Conservation (phyloP, 1,284 basidiomycete species). For the Boletus mariae region DNA sequence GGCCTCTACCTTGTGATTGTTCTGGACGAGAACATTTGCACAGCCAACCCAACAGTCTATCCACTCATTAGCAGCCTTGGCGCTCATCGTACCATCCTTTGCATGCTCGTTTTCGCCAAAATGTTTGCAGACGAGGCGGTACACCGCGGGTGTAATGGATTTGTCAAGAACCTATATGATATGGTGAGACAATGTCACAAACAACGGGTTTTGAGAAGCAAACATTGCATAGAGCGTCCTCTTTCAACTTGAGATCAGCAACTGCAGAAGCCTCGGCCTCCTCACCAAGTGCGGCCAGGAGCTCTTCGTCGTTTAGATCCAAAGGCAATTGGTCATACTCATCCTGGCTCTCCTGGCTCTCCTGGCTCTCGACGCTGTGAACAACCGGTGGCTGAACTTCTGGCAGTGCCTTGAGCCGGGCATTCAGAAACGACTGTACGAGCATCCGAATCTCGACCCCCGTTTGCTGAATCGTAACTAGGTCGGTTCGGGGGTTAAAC, state of each 20-base stretch:
- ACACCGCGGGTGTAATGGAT: conserved; percentile 57
- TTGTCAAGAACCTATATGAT: conserved; percentile 49
- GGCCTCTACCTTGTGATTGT: conserved; percentile 46
- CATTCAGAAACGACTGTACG: conserved; percentile 64
- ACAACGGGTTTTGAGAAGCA: conserved; percentile 4
- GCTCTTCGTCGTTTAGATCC: conserved; percentile 58
- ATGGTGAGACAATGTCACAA: neutral
- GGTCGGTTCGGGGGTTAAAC: conserved; percentile 45
- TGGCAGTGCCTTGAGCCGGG: conserved; percentile 52
- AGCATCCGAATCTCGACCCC: conserved; percentile 34
- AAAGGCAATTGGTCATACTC: conserved; percentile 54
- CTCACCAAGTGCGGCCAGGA: conserved; percentile 51
- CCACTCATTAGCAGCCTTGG: conserved; percentile 46
- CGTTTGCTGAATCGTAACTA: conserved; percentile 33
- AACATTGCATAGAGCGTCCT: conserved; percentile 44
- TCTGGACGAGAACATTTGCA: conserved; percentile 62
- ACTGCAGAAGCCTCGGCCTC: conserved; percentile 25
- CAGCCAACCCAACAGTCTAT: conserved; percentile 81
- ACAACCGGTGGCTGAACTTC: conserved; percentile 39
- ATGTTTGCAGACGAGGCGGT: conserved; percentile 56
- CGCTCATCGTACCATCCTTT: conserved; percentile 29
- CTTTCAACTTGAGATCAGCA: conserved; percentile 36
- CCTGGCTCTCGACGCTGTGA: conserved; percentile 44
- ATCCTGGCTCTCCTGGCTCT: conserved; percentile 76
- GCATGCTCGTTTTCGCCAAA: conserved; percentile 37